These are phyloP conservation scores for Oryza glaberrima DNA, from an alignment of 176 grass and related monocot genomes.

Conservation along the genomic window DNA sequence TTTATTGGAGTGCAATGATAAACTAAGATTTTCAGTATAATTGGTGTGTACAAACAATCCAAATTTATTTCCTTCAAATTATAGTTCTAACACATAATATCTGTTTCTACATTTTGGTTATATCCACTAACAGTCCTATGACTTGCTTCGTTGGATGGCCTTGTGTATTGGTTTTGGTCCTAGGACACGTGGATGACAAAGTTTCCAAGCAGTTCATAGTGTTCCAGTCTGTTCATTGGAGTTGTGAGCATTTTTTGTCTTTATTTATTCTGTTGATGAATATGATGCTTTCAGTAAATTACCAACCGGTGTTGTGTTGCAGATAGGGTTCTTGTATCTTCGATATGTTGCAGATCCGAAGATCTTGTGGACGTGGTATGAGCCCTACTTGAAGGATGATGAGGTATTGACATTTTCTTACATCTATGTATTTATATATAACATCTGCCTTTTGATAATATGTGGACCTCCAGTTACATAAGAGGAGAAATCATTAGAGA, in stretches of 20 bases:
- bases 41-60: slow-evolving; percentile 1
- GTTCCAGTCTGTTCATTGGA: slow-evolving; percentile 68
- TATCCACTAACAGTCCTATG: slow-evolving; percentile 50
- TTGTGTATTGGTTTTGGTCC: slow-evolving; percentile 52
- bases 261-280: slow-evolving; percentile 35
- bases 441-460: not conserved
- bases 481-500: not conserved
- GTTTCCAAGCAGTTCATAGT: slow-evolving; percentile 60
- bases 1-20: slow-evolving; percentile 13
- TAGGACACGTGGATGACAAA: slow-evolving; percentile 63
- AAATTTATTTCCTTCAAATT: slow-evolving; percentile 20
- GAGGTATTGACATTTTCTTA: slow-evolving; percentile 58
- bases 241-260: slow-evolving; percentile 66
- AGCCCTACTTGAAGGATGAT: slow-evolving; percentile 91
- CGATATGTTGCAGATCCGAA: slow-evolving; percentile 88
- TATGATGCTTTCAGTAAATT: slow-evolving; percentile 29
- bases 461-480: not conserved
- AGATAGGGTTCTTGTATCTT: slow-evolving; percentile 93
- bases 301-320: slow-evolving; percentile 25
- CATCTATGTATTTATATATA: slow-evolving; percentile 3
- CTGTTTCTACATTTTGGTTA: slow-evolving; percentile 42
- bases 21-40: slow-evolving; percentile 6
- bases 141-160: slow-evolving; percentile 54
- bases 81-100: slow-evolving; percentile 9
- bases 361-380: slow-evolving; percentile 87